Base-by-base conservation (phyloP, 768 basidiomycete species). In the Arthromyces matolae region DNA sequence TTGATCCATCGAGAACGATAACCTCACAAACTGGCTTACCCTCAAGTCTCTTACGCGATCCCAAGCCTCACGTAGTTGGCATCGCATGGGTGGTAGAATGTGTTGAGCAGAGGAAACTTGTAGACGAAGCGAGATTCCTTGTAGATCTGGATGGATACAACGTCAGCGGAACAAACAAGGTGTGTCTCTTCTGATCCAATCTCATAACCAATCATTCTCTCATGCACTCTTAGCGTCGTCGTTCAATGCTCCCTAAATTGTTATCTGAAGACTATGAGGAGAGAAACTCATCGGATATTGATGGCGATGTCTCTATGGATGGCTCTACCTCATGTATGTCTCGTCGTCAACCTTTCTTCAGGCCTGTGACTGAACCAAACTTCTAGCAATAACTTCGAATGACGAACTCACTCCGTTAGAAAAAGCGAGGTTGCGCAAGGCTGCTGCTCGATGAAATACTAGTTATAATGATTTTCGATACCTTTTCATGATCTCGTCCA, bases 51-150 rank as follows among this genome's bases (percentile, higher is more conserved):
- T 67, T 89, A 19, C 70, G 79, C 36, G 83, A 89, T 32, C 87
- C 78, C 63, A 59, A 84, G 58, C 92, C 92, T 0, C 54, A 69
- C 20, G 82, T 91, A 13, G 86, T 95, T 13, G 87, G 89, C 7
- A 89, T 93, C 55, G 85, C 81, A 14, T 93, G 92, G 92, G 86
- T 94, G 4, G 87, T 93, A 2, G 83, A 89, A 59, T 94, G 90
- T 54, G 85, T 78, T 2, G 90, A 93, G 57, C 78, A 82, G 52
- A 73, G 76, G 36, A 64, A 64, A 31, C 77, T 66, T 36, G 78
- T 86, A 3, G 87, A 84, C 19, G 91, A 91, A 60, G 63, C 69
- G 3, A 74, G 68, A 35, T 88, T 81, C 60, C 65, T 82, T 25
- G 75, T 92, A 42, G 81, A 89, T 57, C 66, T 90, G 3, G 81